Evolutionary conservation across 2,329 filamentous ascomycete species (phyloP), one percentile per base, ranked within the genome.

Genomic region (Microdochium trichocladiopsis): DNA sequence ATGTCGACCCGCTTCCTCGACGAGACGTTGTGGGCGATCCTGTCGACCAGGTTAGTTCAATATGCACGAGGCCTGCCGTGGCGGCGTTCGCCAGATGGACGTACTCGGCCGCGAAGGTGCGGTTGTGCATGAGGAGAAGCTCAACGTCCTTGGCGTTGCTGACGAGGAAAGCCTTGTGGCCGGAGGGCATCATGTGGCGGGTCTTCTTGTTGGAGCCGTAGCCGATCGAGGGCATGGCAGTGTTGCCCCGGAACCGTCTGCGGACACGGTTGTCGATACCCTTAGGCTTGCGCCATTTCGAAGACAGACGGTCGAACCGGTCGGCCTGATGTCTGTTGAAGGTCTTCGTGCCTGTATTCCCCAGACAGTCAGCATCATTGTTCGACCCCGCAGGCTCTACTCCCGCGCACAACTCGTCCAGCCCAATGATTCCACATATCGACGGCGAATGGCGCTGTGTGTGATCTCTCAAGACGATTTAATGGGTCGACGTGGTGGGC

Each of bases 141-240:
- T 99, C 93, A 70, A 99, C 87, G 67, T 99, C 94, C 74, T 87
- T 84, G 76, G 84, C 76, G 84, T 99, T 99, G 87, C 87, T 90
- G 80, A 99, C 94, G 72, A 97, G 86, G 88, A 99, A 99, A 63
- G 93, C 90, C 87, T 96, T 97, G 88, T 97, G 93, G 79, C 94
- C 94, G 68, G 91, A 96, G 73, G 94, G 94, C 83, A 91, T 95
- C 87, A 97, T 87, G 84, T 95, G 93, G 72, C 90, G 87, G 73
- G 94, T 99, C 86, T 97, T 97, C 86, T 90, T 95, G 90, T 97
- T 97, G 79, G 89, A 94, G 67, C 94, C 92, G 75, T 92, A 99
- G 71, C 94, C 94, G 74, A 99, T 99, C 83, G 91, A 95, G 78
- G 94, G 94, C 93, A 99, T 97, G 71, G 86, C 84, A 77, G 88